Base-by-base conservation (phyloP, 1,284 basidiomycete species). In the Moniliophthora roreri region DNA sequence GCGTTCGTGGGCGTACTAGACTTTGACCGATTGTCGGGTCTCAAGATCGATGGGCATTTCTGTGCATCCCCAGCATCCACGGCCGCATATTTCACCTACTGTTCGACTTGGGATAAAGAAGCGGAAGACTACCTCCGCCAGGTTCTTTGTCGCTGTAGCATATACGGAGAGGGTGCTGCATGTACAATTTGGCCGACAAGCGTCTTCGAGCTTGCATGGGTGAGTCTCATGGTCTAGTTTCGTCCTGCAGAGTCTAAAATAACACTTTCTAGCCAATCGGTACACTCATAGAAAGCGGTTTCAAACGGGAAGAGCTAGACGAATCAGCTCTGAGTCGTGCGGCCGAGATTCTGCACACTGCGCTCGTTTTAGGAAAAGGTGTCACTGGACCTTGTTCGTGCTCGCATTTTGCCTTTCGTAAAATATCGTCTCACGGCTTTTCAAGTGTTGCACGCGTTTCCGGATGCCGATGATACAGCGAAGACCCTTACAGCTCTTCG, bases 391-490 rank as follows among this genome's bases (percentile, higher is more conserved):
- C 41, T 16, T 37, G 49, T 50, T 41, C n/a, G 32, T 26, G 6
- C 4, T 9, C 34, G 21, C 5, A 10, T 42, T 28, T 50, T 28
- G 11, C n/a, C 41, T 4, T 38, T 24, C 8, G 9, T 26, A 10
- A 18, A 42, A 16, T 34, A 11, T 24, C 16, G 23, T 20, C 18
- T 23, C 21, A 35, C 21, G n/a, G 26, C 26, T 18, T 20, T 38
- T 4, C 48, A 8, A 50, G 39, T 37, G 48, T 50, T 23, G 39
- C 48, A 23, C 11, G 28, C 28, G 28, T 32, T 32, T 11, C 48
- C 48, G 20, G 49, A 50, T 50, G 49, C 49, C 32, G 49, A 50
- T 34, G 49, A 50, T 42, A 50, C 38, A 1, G 39, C 49, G 20
- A 50, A 50, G 20, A 38, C 39, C 7, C 15, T 50, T 15, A 23